Evolutionary conservation across 768 basidiomycete species (phyloP), one percentile per base, ranked within the genome.

Genomic region (Leccinum obscurum): DNA sequence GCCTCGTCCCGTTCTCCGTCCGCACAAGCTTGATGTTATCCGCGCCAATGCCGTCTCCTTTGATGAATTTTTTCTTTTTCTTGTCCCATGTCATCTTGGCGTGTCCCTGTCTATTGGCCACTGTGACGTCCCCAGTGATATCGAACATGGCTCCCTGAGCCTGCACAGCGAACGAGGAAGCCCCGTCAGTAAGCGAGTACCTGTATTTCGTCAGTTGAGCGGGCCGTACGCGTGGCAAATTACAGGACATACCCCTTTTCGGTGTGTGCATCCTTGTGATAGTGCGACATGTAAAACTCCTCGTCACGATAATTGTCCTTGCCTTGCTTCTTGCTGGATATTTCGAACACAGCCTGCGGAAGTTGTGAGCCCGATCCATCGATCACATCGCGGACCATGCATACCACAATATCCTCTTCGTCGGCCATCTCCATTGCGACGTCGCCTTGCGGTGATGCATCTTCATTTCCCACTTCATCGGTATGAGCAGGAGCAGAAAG

Each of bases 1-100:
- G 80, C 52, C 89, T 86, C 15, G 89, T 86, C 4, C 97, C 97
- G 66, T 88, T 94, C 75, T 99, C 97, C 0, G 94, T 94, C 66
- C 85, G 86, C 66, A 99, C 89, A 64, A 98, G 81, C 75, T 97
- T 98, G 67, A 96, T 81, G 72, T 98, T 97, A 72, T 98, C 94
- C 8, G 94, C 85, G 20, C 94, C 96, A 49, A 77, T 81, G 11
- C 93, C 92, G 57, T 87, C 89, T 4, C 93, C 93, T 66, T 90
- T 85, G 46, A 96, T 80, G 64, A 97, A 97, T 69, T 90, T 93
- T 73, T 97, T 97, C 77, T 92, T 95, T 77, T 95, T 95, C 69
- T 92, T 92, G 76, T 98, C 95, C 97, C 97, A 99, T 30, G 81
- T 88, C 68, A 92, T 70, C 63, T 80, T 81, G 54, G 28, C 64